Conservation (phyloP, 345 rosid species). For the Eutrema japonicum region DNA sequence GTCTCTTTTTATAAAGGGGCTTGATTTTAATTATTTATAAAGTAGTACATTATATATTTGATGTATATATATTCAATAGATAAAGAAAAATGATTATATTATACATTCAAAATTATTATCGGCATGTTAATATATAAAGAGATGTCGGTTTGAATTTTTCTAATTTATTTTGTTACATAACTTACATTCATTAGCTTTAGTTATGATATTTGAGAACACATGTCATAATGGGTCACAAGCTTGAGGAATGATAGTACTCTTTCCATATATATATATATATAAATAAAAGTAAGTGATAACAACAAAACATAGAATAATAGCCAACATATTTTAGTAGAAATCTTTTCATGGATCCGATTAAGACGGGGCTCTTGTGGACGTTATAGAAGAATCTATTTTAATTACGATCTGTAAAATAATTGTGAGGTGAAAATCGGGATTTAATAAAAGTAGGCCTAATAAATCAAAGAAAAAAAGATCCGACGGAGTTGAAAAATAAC, state of each 20-base stretch:
- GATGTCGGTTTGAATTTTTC: slow-evolving; percentile 4
- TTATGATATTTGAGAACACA: neutral
- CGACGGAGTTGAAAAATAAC: too few species aligned
- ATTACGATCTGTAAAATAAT: too few species aligned
- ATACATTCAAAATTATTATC: slow-evolving; percentile 26
- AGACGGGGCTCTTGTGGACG: neutral
- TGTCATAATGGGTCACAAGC: slow-evolving; percentile 34
- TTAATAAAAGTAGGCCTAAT: too few species aligned
- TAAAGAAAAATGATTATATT: neutral
- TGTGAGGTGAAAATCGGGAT: too few species aligned
- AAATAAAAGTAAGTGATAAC: slow-evolving; percentile 9
- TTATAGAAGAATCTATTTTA: neutral
- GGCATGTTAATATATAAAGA: slow-evolving; percentile 26
- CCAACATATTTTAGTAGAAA: slow-evolving; percentile 1
- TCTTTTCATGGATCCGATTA: slow-evolving; percentile 9
- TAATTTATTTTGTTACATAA: neutral
- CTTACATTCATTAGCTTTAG: neutral
- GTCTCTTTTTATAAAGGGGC: slow-evolving; percentile 33
- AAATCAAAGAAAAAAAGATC: too few species aligned
- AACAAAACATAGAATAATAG: neutral
- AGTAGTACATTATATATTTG: neutral
- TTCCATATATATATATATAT: neutral
- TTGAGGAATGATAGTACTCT: slow-evolving; percentile 36
- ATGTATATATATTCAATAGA: neutral
- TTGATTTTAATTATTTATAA: slow-evolving; percentile 8